Base-by-base conservation (phyloP, 2,329 filamentous ascomycete species). In the Catunica adiposa region DNA sequence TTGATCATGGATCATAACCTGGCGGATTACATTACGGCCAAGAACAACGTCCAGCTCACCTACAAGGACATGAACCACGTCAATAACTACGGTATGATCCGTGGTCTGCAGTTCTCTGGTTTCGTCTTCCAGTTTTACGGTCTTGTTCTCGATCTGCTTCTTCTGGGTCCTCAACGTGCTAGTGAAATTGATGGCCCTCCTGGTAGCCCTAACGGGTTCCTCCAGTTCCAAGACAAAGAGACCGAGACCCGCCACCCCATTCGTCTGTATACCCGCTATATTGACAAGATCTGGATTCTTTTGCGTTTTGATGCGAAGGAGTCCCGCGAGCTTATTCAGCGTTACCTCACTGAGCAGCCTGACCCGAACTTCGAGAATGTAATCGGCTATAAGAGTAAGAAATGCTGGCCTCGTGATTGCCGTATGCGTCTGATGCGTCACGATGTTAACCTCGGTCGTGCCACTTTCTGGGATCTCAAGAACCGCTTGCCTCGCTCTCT, bases 11-110 rank as follows among this genome's bases (percentile, higher is more conserved):
- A 98, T 64, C 92, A 98, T 75, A 98, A 98, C 67, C 71, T 98
- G 71, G 92, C 92, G 3, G 94, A 98, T 68, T 98, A 98, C 70
- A 98, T 98, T 65, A 96, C 90, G 1, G 89, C 90, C 38, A 98
- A 98, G 79, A 98, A 98, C 75, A 98, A 98, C 65, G 92, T 98
- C 11, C 90, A 96, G 67, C 78, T 98, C 60, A 96, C 94, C 60
- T 98, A 98, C 75, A 98, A 98, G 73, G 92, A 98, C 64, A 98
- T 98, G 92, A 97, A 96, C 66, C 92, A 98, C 65, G 92, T 94
- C 66, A 98, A 98, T 71, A 94, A 88, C 66, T 98, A 97, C 66
- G 92, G 92, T 62, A 86, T 98, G 84, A 96, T 98, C 64, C 88
- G 92, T 64, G 92, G 94, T 62, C 77, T 98, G 15, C 94, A 98